Evolutionary conservation across 192 early-diverging fungal species (phyloP), one percentile per base, ranked within the genome.

Genomic region (Lunasporangiospora selenospora): DNA sequence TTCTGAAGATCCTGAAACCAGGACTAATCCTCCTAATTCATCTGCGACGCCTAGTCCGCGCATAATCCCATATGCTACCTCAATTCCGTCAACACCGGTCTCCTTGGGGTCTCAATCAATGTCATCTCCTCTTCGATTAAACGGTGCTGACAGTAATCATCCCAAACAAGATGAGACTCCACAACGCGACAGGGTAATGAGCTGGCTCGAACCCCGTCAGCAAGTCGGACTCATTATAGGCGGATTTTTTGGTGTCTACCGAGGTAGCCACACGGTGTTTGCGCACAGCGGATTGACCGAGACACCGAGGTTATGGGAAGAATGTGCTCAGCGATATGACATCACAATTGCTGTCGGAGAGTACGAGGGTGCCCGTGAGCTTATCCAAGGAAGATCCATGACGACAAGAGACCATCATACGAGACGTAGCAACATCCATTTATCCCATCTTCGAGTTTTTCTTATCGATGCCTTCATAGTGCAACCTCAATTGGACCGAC

Each of bases 201-300:
- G 64, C 12, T 85, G 87, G 73, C 58, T 94, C n/a, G 93, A 95
- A 44, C 89, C 92, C 8, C 80, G 93, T 12, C 90, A 93, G 58
- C 91, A 94, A 61, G 76, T 91, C 33, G 93, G 93, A 3, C 65
- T 95, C 19, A 73, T 90, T 3, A 65, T 87, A 18, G 83, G 88
- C 30, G 79, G 78, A 12, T 61, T 93, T 11, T 76, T 82, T 34
- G 86, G 86, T 3, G 83, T 90, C 38, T 92, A 78, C 77, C 78
- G 77, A 31, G 93, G 92, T 3, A 84, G 84, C 65, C 81, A 84
- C 31, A 83, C 85, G 6, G 53, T 93, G 0, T 88, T 85, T 62
- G 53, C 85, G 10, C 82, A 79, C 61, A 83, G 85, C 36, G 59
- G 65, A 1, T 78, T 85, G 21, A 76, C 84, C 62, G 85, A 86